Base-by-base conservation (phyloP, 768 basidiomycete species). In the Gymnopilus junonius region DNA sequence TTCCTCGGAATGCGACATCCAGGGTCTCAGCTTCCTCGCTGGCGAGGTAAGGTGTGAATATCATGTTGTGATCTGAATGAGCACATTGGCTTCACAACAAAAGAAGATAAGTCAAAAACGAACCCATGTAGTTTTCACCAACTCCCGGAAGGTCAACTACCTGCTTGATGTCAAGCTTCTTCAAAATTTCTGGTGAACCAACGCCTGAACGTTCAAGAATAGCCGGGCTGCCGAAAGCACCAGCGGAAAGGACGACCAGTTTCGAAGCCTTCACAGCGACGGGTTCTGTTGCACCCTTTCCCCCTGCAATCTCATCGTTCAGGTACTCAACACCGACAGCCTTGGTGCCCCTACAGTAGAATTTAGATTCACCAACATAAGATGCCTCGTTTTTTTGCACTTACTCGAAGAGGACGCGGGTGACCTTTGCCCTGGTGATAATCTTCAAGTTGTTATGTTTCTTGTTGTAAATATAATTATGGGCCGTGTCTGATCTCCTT, bases 71-170 rank as follows among this genome's bases (percentile, higher is more conserved):
- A 63, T 84, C 83, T 85, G 27, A 14, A 45, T 12, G 27, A 53
- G 54, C 37, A 23, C 35, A 17, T 40, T n/a, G 25, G 37, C 37
- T 39, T 23, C 39, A 25, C 20, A n/a, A 51, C 63, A 20, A n/a
- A 8, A 20, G n/a, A 34, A 35, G 55, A 53, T 11, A 8, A 37
- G 5, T 5, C 20, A 34, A 8, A 35, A 8, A 29, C 65, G 40
- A 55, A 82, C 85, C 86, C 65, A 80, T 78, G 55, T 83, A 85
- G 62, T 91, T 85, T 69, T 89, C 86, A 2, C 92, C 92, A 0
- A 95, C 92, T 20, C 88, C 88, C 2, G 90, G 90, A 15, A 92
- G 82, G 56, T 91, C 85, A 14, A 89, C 79, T 35, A 85, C 56
- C 63, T 79, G 76, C 7, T 74, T 65, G 32, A 93, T 82, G 12